Base-by-base conservation (phyloP, 2,329 filamentous ascomycete genomes). In the Paraphaeosphaeria sporulosa region DNA sequence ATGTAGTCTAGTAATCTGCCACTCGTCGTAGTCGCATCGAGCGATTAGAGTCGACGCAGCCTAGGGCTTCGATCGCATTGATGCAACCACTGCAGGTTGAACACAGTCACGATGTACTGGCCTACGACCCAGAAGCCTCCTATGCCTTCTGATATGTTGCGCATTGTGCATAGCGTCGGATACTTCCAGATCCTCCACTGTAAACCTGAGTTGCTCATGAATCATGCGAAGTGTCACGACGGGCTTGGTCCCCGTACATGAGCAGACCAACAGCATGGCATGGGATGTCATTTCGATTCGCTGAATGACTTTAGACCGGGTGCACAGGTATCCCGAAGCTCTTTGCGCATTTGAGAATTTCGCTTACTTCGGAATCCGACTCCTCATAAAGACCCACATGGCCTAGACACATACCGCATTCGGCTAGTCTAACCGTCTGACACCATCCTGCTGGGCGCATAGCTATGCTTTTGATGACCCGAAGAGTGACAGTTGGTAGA, bases 291-390 rank as follows among this genome's bases (percentile, higher is more conserved):
- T 32, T 7, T 42, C 43, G 25, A 54, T 54, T 43, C 40, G 51
- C 17, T 32, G 13, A n/a, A 12, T 4, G 17, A 21, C n/a, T 25
- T 32, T 54, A 7, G 38, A 43, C 38, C 51, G 15, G 25, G 38
- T 21, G 38, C 51, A 32, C 51, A 23, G 38, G 38, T 43, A 43
- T 13, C 25, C 40, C 38, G 51, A 54, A 32, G n/a, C 47, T 43
- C 27, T 43, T 25, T 54, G 38, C 23, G 25, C 36, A 23, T n/a
- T 38, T 23, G 6, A 12, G 23, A 21, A 4, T 21, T 53, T 42
- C 51, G 51, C 51, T 52, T 54, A 25, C 25, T 30, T 54, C 51
- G 51, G 51, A 27, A 54, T 7, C 51, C 51, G 51, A 54, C 38
- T 15, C 7, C 38, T 44, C 38, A 19, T 54, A 44, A 4, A 25